Evolutionary conservation across 2,329 filamentous ascomycete species (phyloP).

Genomic region (Juglanconis oblonga): DNA sequence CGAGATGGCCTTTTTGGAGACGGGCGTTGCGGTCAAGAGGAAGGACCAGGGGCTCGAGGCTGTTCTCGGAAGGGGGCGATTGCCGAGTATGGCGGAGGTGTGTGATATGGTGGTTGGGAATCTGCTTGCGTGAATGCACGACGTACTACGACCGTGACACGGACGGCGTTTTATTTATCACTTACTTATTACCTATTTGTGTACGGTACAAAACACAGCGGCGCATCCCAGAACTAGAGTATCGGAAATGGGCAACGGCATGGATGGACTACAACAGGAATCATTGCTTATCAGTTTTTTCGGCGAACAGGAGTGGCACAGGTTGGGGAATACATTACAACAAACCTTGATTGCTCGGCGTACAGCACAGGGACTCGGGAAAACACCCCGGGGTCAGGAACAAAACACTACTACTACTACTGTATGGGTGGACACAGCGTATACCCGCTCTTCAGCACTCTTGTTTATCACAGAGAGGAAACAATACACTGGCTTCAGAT

Average conservation of each 20-base stretch:
- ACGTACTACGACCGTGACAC: neutral
- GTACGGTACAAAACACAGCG: no score
- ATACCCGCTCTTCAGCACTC: neutral
- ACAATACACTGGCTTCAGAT: neutral
- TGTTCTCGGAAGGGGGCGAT: conserved; percentile 30
- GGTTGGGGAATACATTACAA: neutral
- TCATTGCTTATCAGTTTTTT: neutral
- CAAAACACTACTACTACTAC: neutral
- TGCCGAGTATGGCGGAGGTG: conserved; percentile 40
- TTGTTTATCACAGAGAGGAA: neutral
- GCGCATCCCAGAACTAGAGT: neutral
- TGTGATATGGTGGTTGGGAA: conserved; percentile 44
- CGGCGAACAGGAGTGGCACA: neutral
- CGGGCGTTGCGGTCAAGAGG: conserved; percentile 39
- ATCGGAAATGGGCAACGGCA: neutral
- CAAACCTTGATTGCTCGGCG: neutral
- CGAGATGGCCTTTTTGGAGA: conserved; percentile 57
- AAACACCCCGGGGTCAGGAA: neutral
- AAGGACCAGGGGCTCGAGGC: conserved; percentile 28
- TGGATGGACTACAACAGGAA: neutral
- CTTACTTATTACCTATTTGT: neutral
- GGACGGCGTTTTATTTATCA: neutral
- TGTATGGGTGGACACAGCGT: neutral
- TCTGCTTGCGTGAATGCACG: conserved; percentile 35
- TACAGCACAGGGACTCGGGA: neutral